Percentiles rank a stretch among this genome's conserved stretches.
Evolutionary conservation across 768 basidiomycete genomes (phyloP).

Genomic region (Mycena alexandri): DNA sequence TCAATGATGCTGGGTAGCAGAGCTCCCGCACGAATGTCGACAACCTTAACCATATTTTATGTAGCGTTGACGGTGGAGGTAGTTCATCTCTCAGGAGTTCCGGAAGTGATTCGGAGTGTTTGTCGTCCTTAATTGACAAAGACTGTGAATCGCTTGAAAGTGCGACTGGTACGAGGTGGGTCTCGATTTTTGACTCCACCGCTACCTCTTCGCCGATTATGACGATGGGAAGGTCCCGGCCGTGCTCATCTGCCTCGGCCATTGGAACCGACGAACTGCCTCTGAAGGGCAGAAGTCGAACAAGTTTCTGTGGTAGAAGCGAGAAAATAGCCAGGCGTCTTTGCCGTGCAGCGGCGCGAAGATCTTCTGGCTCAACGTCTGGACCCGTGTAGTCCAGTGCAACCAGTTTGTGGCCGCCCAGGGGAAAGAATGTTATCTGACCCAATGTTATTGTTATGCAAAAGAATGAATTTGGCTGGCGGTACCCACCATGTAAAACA

Average conservation of each 20-base stretch:
- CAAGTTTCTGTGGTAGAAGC: not conserved
- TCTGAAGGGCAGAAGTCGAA: not conserved
- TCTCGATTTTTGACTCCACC: not conserved
- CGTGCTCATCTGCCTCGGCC: conserved; percentile 14
- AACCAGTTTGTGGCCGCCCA: conserved; percentile 68
- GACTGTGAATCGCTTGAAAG: conserved; percentile 13
- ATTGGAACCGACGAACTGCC: conserved; percentile 13
- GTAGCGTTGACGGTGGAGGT: conserved; percentile 1
- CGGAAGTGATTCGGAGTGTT: not conserved
- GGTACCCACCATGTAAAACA: conserved; percentile 68
- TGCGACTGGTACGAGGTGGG: not conserved
- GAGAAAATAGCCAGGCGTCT: conserved; percentile 49
- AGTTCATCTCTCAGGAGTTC: not conserved
- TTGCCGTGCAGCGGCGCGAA: conserved; percentile 57
- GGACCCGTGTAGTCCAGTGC: conserved; percentile 75
- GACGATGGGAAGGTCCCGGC: not conserved
- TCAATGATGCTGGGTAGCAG: conserved; percentile 61
- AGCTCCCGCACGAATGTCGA: conserved; percentile 37
- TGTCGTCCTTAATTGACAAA: conserved; percentile 3
- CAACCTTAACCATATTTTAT: not conserved
- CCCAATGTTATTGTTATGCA: no score
- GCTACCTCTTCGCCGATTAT: not conserved
- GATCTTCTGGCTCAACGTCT: conserved; percentile 69
- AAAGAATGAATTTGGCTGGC: no score
- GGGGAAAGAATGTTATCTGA: conserved; percentile 75